Percentiles rank a stretch among this genome's conserved stretches.
These are phyloP conservation scores for Cajanus cajan DNA, from an alignment of 306 rosid genomes.

Conservation along the genomic window DNA sequence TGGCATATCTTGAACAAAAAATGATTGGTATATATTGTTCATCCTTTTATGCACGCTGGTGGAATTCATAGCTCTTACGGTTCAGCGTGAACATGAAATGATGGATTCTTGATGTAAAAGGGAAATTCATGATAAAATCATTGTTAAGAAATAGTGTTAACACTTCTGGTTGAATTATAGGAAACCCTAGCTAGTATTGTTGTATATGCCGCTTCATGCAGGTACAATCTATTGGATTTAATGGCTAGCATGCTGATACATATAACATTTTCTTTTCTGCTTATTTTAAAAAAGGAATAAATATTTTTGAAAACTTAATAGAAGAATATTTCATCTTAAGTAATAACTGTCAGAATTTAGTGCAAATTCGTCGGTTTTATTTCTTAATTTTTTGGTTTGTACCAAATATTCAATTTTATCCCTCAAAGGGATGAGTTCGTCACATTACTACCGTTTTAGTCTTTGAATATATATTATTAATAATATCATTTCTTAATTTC, in stretches of 20 bases:
- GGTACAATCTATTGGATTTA: slow-evolving; percentile 12
- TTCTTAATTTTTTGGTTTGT: too few relatives aligned
- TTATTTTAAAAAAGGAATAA: neutral
- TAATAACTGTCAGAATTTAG: too few relatives aligned
- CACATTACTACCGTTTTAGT: too few relatives aligned
- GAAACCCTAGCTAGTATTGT: slow-evolving; percentile 17
- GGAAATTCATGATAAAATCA: slow-evolving; percentile 2
- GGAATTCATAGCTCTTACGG: slow-evolving; percentile 7
- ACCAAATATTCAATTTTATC: too few relatives aligned
- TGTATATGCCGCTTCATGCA: slow-evolving; percentile 41
- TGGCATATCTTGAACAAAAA: neutral
- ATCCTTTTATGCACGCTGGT: neutral
- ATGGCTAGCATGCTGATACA: slow-evolving; percentile 30
- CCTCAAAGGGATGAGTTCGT: too few relatives aligned
- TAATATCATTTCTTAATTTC: too few relatives aligned
- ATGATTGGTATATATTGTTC: neutral
- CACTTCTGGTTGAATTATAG: neutral
- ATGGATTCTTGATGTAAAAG: slow-evolving; percentile 23
- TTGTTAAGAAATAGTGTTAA: neutral
- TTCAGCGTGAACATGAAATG: neutral
- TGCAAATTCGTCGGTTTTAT: too few relatives aligned
- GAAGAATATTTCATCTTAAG: too few relatives aligned
- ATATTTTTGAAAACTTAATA: too few relatives aligned
- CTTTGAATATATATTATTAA: too few relatives aligned
- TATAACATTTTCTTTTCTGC: neutral